phyloP scores from a whole-genome alignment of 805 yeast genomes.

The Lipomyces sp. region DNA sequence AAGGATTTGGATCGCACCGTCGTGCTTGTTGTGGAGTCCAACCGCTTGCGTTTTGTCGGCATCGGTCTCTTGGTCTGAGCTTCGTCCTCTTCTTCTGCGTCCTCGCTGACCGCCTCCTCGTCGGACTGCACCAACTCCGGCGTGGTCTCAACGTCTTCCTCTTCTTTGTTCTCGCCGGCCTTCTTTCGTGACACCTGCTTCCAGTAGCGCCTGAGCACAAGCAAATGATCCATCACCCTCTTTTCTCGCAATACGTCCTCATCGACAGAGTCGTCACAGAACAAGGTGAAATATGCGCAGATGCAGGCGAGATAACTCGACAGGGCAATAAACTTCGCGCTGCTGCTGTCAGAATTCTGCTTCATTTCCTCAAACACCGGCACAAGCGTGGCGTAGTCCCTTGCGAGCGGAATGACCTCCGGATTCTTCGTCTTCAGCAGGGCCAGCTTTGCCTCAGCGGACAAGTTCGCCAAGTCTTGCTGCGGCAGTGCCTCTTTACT shows the following conservation, averaged over 20 bases:
- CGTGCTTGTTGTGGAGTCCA: constrained; percentile 24
- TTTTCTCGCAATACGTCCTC: constrained; percentile 72
- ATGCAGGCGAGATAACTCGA: constrained; percentile 77
- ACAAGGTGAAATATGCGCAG: constrained; percentile 71
- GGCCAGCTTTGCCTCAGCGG: constrained; percentile 50
- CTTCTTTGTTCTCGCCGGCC: constrained; percentile 37
- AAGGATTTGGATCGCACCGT: constrained; percentile 19
- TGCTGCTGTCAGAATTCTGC: constrained; percentile 2
- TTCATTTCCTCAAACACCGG: constrained; percentile 40
- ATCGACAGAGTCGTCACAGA: constrained; percentile 52
- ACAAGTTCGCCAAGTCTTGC: constrained; percentile 50
- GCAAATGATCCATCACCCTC: constrained; percentile 81
- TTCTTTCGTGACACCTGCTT: constrained; percentile 57
- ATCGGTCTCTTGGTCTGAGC: constrained; percentile 10
- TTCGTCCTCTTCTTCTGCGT: constrained; percentile 33
- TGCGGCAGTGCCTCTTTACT: constrained; percentile 39
- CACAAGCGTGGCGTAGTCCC: constrained; percentile 52
- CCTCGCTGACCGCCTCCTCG: constrained; percentile 34
- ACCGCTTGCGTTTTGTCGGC: constrained; percentile 18
- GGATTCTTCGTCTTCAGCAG: constrained; percentile 67
- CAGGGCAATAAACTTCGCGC: constrained; percentile 64
- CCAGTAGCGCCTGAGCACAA: constrained; percentile 69
- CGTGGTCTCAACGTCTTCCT: constrained; percentile 1
- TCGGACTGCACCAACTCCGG: constrained; percentile 23
- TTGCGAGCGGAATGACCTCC: constrained; percentile 72